These are phyloP conservation scores for Rubia yunnanensis DNA, from an alignment of 257 asterid genomes.

Conservation along the genomic window DNA sequence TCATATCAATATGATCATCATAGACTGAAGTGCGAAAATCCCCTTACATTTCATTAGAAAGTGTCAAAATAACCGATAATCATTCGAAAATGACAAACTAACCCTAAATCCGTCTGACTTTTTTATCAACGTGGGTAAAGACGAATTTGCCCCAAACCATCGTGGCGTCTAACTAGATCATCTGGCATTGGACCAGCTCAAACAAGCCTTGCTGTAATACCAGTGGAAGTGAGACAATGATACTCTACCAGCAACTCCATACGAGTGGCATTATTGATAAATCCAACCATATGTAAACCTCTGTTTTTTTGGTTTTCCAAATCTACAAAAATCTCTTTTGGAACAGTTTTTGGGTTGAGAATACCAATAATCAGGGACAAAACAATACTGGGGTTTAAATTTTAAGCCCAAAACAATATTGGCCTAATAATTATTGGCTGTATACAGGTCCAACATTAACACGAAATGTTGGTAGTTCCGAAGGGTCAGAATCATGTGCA, in stretches of 20 bases:
- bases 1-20: too few species aligned
- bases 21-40: too few species aligned
- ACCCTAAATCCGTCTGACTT: too few species aligned
- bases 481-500: too few species aligned
- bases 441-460: not conserved
- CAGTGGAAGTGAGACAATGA: not conserved
- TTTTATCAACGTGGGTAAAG: too few species aligned
- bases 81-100: too few species aligned
- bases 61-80: too few species aligned
- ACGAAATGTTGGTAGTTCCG: not conserved
- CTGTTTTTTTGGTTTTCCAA: not conserved
- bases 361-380: not conserved
- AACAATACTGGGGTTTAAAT: too few species aligned
- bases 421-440: not conserved
- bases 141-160: too few species aligned
- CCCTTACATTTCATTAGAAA: too few species aligned
- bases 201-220: not conserved
- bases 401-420: too few species aligned
- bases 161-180: too few species aligned
- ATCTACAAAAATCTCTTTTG: not conserved
- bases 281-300: not conserved
- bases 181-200: not conserved
- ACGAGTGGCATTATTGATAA: not conserved
- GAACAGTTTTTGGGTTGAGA: not conserved
- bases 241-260: not conserved